Evolutionary conservation across 2,329 filamentous ascomycete genomes (phyloP).

Genomic region (Aspergillus hiratsukae): DNA sequence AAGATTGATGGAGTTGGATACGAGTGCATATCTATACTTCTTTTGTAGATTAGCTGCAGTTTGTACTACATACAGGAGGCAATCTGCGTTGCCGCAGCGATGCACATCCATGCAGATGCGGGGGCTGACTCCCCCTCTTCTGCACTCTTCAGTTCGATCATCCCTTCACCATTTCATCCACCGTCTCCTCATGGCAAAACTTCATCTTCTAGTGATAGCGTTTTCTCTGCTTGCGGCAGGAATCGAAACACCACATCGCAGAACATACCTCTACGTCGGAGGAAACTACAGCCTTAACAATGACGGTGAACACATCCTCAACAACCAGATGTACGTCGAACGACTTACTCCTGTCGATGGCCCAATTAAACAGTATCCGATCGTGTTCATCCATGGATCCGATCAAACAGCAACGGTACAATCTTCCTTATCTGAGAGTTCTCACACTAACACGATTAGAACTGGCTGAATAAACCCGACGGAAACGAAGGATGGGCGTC

Average conservation of each 20-base stretch:
- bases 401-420: conserved; percentile 31
- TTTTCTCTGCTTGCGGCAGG: not conserved
- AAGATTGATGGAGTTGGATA: not conserved
- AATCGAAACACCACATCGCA: conserved; percentile 1
- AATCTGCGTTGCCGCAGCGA: not conserved
- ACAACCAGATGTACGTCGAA: conserved; percentile 35
- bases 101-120: not conserved
- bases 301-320: conserved; percentile 17
- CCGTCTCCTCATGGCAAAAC: not conserved
- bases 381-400: conserved; percentile 30
- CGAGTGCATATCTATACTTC: not conserved
- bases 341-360: conserved; percentile 22
- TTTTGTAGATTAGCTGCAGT: not conserved
- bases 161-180: no score
- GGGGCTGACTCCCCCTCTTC: not conserved
- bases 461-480: conserved; percentile 48
- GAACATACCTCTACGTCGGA: conserved; percentile 28
- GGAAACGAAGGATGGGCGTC: conserved; percentile 46
- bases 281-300: conserved; percentile 20
- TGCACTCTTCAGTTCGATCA: not conserved
- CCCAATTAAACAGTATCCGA: conserved; percentile 20
- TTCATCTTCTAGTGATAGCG: not conserved
- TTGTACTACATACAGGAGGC: not conserved
- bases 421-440: not conserved
- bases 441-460: conserved; percentile 17